Percentiles rank a stretch among this genome's conserved stretches.
Evolutionary conservation across 768 basidiomycete species (phyloP).

Genomic region (Zangia roseola): DNA sequence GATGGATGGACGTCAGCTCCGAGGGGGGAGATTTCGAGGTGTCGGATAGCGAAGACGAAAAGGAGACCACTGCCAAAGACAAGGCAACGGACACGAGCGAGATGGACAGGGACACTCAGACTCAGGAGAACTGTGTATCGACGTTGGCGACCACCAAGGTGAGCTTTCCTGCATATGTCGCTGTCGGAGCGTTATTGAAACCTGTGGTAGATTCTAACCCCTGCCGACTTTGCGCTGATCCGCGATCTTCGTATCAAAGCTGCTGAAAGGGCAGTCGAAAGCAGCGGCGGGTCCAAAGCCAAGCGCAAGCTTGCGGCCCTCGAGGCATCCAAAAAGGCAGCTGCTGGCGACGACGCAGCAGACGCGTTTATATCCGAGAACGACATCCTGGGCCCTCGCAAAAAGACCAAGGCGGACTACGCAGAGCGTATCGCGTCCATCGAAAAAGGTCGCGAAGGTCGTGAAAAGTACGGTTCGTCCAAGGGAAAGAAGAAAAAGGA

Average conservation of each 20-base stretch:
- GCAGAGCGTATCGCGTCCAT: conserved; percentile 91
- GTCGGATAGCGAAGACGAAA: conserved; percentile 84
- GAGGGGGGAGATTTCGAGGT: conserved; percentile 70
- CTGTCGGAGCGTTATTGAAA: not conserved
- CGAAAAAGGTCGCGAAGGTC: conserved; percentile 88
- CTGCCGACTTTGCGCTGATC: conserved; percentile 91
- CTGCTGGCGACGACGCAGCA: conserved; percentile 44
- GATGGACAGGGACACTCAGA: conserved; percentile 18
- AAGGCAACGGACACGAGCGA: not conserved
- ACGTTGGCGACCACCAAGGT: conserved; percentile 83
- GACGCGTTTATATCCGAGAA: conserved; percentile 74
- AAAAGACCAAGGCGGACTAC: conserved; percentile 91
- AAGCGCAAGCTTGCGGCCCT: conserved; percentile 88
- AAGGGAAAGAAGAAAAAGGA: conserved; percentile 93
- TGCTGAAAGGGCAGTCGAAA: conserved; percentile 66
- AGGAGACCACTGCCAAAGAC: conserved; percentile 21
- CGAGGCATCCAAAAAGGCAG: conserved; percentile 65
- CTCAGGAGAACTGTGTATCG: conserved; percentile 46
- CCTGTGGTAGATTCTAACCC: conserved; percentile 80
- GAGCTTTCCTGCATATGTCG: not conserved
- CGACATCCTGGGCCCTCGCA: conserved; percentile 91
- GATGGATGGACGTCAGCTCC: conserved; percentile 79
- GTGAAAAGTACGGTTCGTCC: conserved; percentile 87
- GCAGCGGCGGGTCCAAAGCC: conserved; percentile 67
- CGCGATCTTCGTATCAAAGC: conserved; percentile 86